These are phyloP conservation scores for Xylaria sp. DNA, from an alignment of 2,329 filamentous ascomycete species.

Conservation along the genomic window DNA sequence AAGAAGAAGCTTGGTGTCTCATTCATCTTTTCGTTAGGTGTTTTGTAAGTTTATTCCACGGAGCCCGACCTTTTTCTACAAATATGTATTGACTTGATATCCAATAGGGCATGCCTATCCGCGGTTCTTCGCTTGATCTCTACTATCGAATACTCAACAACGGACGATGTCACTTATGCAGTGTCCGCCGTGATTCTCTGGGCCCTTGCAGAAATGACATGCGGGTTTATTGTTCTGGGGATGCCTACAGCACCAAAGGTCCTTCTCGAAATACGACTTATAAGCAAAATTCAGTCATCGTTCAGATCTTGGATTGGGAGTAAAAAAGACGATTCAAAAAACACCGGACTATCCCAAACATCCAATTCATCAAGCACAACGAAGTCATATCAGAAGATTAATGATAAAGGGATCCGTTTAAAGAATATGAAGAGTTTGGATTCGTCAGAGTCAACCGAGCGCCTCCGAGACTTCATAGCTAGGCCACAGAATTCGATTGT, in stretches of 20 bases:
- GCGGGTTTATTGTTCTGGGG: slow-evolving; percentile 57
- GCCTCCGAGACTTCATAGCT: slow-evolving; percentile 36
- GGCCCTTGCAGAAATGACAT: slow-evolving; percentile 59
- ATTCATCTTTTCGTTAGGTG: slow-evolving; percentile 49
- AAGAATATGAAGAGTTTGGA: slow-evolving; percentile 35
- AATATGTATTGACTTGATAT: background rate
- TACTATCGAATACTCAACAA: slow-evolving; percentile 49
- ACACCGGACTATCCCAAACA: slow-evolving; percentile 26
- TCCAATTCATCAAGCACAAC: slow-evolving; percentile 16
- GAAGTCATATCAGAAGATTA: slow-evolving; percentile 40
- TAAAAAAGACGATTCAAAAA: slow-evolving; percentile 33
- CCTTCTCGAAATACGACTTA: slow-evolving; percentile 44
- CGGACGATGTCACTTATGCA: slow-evolving; percentile 51
- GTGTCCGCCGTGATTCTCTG: slow-evolving; percentile 57
- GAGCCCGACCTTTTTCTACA: background rate
- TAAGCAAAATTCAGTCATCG: slow-evolving; percentile 38
- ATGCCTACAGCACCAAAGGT: slow-evolving; percentile 55
- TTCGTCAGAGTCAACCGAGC: slow-evolving; percentile 42
- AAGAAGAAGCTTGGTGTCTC: slow-evolving; percentile 50
- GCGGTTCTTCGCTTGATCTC: slow-evolving; percentile 54
- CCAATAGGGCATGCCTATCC: slow-evolving; percentile 54
- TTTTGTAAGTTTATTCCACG: slow-evolving; percentile 42
- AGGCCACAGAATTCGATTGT: slow-evolving; percentile 39
- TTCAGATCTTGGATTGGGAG: slow-evolving; percentile 37
- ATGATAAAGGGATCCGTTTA: slow-evolving; percentile 40